Conservation (phyloP, 192 early-diverging fungal species). For the Rhizoclosmatium sp. region DNA sequence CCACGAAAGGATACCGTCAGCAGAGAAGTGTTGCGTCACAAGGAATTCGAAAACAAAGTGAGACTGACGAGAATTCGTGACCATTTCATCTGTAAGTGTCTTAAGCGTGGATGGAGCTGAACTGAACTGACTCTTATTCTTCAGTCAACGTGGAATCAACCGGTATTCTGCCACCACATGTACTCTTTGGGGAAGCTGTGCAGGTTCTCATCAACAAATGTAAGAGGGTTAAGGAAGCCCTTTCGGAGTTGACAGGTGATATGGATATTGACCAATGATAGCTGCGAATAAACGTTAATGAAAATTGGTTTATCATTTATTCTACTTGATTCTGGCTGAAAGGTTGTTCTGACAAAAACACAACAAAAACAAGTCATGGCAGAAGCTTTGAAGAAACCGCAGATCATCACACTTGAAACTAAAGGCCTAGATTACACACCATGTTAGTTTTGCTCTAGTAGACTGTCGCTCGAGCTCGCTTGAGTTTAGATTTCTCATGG, state of each 20-base stretch:
- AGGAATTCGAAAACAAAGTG: slow-evolving; percentile 92
- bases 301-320: too few relatives aligned
- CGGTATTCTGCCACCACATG: slow-evolving; percentile 80
- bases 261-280: slow-evolving; percentile 18
- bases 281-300: too few relatives aligned
- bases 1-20: slow-evolving; percentile 95
- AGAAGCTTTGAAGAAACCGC: slow-evolving; percentile 51
- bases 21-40: slow-evolving; percentile 90
- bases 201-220: slow-evolving; percentile 85
- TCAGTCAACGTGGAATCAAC: slow-evolving; percentile 87
- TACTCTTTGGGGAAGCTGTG: slow-evolving; percentile 79
- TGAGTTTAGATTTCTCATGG: slow-evolving; percentile 32
- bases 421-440: slow-evolving; percentile 49
- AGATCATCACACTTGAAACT: slow-evolving; percentile 48
- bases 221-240: slow-evolving; percentile 68
- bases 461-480: background rate
- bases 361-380: background rate
- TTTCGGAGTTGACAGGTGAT: slow-evolving; percentile 16
- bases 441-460: slow-evolving; percentile 4
- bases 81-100: slow-evolving; percentile 92
- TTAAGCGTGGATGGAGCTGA: background rate
- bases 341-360: too few relatives aligned
- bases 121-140: background rate
- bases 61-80: slow-evolving; percentile 88
- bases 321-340: too few relatives aligned